Base-by-base conservation (phyloP, 192 early-diverging fungal genomes). In the Jimgerdemannia lactiflua region DNA sequence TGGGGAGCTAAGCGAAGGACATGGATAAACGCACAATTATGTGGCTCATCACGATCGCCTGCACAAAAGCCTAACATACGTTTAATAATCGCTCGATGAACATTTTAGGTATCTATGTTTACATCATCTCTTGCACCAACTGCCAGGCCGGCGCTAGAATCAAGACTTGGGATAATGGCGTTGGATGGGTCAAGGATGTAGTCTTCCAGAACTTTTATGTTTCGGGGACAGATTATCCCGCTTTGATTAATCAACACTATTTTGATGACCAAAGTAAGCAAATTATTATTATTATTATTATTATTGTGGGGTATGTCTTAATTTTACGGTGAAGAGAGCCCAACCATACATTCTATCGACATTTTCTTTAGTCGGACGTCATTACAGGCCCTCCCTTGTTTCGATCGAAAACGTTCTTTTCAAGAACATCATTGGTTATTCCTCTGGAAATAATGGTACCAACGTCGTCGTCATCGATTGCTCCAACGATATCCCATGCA, bases 71-170 rank as follows among this genome's bases (percentile, higher is more conserved):
- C 29, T 29, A 29, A 29, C 29, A 29, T 29, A 29, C 29, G 29
- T 29, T 29, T 29, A 29, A 29, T 29, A 29, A 29, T 29, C 29
- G 29, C 29, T 29, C 29, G 29, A 29, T 29, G 29, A 29, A 1
- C 0, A 29, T 29, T 29, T 29, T 29, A 29, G 29, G 74, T 49
- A 39, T 78, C 17, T 74, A 74, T 43, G 29, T 64, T 41, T 74
- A 63, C 54, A 74, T 65, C 14, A 74, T 74, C 64, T 65, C 63
- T 0, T 67, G 65, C 65, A 74, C 44, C n/a, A 65, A 74, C 17
- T 64, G 65, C 67, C 65, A 54, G 19, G 64, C 65, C 42, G 72
- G 72, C 20, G 72, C 72, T 66, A 64, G 72, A 43, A 64, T 74
- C 41, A 74, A 74, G 41, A 19, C 14, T 65, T 18, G 14, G 64